These are phyloP conservation scores for Arthrobotrys entomopaga DNA, from an alignment of 2,329 filamentous ascomycete species.

Conservation along the genomic window DNA sequence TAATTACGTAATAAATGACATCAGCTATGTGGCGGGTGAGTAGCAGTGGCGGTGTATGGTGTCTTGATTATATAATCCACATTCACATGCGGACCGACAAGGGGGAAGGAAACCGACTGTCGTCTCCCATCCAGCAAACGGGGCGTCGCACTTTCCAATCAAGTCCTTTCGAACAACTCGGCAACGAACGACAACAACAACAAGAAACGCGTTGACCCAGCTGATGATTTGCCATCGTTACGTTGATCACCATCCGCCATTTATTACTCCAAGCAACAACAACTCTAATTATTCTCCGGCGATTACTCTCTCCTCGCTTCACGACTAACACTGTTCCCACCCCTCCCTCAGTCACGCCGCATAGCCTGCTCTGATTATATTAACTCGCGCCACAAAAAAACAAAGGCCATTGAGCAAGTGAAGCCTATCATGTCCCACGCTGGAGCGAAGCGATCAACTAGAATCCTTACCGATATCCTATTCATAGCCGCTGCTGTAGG, in stretches of 20 bases:
- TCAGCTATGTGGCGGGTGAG: no score
- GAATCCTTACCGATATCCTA: constrained; percentile 49
- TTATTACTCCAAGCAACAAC: no score
- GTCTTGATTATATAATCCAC: neutral
- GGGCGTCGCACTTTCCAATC: no score
- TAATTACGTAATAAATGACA: no score
- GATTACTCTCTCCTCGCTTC: neutral
- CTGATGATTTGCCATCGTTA: no score
- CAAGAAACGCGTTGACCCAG: neutral
- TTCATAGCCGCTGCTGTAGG: constrained; percentile 50
- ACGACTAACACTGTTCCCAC: neutral
- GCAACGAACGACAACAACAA: constrained; percentile 8
- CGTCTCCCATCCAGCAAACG: no score
- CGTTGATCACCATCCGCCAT: no score
- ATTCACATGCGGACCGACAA: neutral
- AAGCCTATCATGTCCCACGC: constrained; percentile 29
- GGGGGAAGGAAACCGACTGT: no score
- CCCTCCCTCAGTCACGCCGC: neutral
- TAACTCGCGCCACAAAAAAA: no score
- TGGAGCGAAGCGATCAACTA: constrained; percentile 40
- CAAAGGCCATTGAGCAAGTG: neutral
- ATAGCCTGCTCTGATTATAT: neutral
- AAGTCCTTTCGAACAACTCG: no score
- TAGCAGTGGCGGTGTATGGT: neutral
- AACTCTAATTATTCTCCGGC: no score